phyloP scores from a whole-genome alignment of 2,329 filamentous ascomycete genomes.

The Neonectria faginata region DNA sequence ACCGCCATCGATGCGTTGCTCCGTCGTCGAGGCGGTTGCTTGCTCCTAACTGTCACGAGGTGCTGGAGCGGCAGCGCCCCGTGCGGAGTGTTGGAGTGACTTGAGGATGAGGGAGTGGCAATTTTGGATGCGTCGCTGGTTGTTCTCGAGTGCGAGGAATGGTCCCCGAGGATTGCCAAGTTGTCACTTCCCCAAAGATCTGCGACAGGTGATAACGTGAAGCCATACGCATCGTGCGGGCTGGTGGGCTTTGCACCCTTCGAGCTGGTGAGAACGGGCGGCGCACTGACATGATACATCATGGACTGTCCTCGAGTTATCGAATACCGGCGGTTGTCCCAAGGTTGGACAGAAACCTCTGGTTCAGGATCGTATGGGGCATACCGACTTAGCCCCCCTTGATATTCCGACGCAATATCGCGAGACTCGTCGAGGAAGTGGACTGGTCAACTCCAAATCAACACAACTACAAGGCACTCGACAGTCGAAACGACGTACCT shows the following conservation, averaged over 20 bases:
- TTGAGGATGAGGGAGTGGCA: conserved; percentile 41
- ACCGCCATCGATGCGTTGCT: conserved; percentile 55
- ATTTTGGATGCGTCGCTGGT: conserved; percentile 41
- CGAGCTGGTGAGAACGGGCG: no score
- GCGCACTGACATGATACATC: neutral
- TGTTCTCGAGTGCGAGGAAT: conserved; percentile 18
- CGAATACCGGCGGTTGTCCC: neutral
- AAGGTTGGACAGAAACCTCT: neutral
- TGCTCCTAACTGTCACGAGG: conserved; percentile 28
- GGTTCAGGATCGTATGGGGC: conserved; percentile 51
- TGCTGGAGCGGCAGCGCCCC: conserved; percentile 29
- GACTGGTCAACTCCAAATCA: conserved; percentile 57
- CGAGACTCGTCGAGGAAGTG: conserved; percentile 90
- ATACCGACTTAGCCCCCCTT: conserved; percentile 81
- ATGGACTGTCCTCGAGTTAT: neutral
- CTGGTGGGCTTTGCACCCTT: neutral
- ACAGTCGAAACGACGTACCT: conserved; percentile 36
- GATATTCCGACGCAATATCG: conserved; percentile 90
- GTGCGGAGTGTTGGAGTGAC: conserved; percentile 30
- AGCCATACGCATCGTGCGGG: neutral
- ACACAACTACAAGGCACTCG: conserved; percentile 7
- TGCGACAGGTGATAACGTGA: neutral
- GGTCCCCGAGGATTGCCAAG: conserved; percentile 15
- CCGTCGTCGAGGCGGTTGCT: conserved; percentile 34
- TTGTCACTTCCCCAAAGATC: neutral